phyloP scores from a whole-genome alignment of 768 basidiomycete genomes.

The Lentinula guzmanii region DNA sequence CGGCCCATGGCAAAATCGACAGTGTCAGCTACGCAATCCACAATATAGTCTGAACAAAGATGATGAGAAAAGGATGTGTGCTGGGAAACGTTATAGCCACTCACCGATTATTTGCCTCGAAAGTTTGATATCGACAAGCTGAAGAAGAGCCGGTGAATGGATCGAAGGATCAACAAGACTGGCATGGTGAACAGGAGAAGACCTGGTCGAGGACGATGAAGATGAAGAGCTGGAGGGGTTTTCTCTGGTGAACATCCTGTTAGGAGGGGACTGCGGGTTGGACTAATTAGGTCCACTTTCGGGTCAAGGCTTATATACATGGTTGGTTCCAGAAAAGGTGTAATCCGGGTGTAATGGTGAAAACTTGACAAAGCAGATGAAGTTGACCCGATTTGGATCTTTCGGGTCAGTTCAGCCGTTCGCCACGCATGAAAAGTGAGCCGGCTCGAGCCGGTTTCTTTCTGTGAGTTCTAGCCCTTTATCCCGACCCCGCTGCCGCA shows the following conservation, averaged over 20 bases:
- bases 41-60: constrained; percentile 52
- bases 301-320: neutral
- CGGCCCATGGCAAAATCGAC: constrained; percentile 76
- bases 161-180: constrained; percentile 56
- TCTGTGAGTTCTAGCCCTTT: too few relatives aligned
- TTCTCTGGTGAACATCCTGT: neutral
- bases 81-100: constrained; percentile 18
- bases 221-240: neutral
- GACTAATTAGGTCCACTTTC: constrained; percentile 9
- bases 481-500: neutral
- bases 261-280: constrained; percentile 6
- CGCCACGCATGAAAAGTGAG: neutral
- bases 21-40: constrained; percentile 63
- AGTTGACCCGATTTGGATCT: neutral
- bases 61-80: neutral
- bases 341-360: neutral
- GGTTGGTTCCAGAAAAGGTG: neutral
- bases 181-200: constrained; percentile 33
- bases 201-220: constrained; percentile 3
- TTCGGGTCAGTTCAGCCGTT: neutral
- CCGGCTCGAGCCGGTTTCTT: neutral
- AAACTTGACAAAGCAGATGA: neutral
- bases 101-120: constrained; percentile 57
- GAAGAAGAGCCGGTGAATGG: constrained; percentile 61
- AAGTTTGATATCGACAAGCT: constrained; percentile 64